phyloP scores from a whole-genome alignment of 768 basidiomycete genomes.

The Lentinula edodes region DNA sequence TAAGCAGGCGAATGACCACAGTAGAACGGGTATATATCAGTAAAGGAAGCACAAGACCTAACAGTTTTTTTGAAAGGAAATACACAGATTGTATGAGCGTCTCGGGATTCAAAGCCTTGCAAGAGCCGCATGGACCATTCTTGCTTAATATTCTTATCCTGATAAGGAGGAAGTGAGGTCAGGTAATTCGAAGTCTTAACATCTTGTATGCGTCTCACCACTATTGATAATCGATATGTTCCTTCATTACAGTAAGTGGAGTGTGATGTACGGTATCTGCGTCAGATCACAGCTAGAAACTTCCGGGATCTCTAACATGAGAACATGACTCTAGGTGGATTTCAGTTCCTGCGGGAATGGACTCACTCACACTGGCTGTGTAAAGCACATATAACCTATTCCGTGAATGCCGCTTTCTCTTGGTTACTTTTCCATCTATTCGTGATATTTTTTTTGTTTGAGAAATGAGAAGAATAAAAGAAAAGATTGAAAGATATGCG shows the following conservation, averaged over 20 bases:
- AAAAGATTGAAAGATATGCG: not conserved
- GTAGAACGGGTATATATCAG: not conserved
- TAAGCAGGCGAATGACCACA: constrained; percentile 1
- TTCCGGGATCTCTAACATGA: not conserved
- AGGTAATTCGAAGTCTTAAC: not conserved
- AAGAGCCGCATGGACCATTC: not conserved
- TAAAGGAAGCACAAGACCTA: not conserved
- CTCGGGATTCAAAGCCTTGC: not conserved
- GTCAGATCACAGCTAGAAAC: not conserved
- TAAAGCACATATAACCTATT: not conserved
- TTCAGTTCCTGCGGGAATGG: not conserved
- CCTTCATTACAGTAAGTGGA: not conserved
- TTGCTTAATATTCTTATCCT: not conserved
- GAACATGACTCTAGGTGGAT: not conserved
- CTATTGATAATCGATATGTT: not conserved
- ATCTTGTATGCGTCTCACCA: too few relatives aligned
- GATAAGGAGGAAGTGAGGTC: not conserved
- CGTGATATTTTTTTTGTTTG: not conserved
- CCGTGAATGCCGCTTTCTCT: not conserved
- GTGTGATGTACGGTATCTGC: not conserved
- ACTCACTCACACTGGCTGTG: not conserved
- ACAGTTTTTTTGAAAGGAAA: not conserved
- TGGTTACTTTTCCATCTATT: not conserved
- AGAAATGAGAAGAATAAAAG: not conserved
- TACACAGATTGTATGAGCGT: not conserved